Conservation (phyloP, 352 stramenopile genomes). For the Globisporangium spiculum region DNA sequence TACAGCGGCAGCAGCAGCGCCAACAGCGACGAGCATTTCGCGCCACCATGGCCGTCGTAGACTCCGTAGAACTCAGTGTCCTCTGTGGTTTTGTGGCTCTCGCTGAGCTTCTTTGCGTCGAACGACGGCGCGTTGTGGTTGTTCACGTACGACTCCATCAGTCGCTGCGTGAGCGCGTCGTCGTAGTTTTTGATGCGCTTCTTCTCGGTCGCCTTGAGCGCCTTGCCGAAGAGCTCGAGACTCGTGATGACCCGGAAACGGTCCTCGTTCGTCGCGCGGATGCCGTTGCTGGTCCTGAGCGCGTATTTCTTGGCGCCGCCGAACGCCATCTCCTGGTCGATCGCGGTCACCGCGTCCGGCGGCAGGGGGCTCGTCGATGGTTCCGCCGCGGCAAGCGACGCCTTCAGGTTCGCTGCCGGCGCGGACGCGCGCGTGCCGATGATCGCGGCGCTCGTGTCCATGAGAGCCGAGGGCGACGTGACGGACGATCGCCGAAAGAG, state of each 20-base stretch:
- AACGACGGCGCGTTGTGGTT: constrained; percentile 37
- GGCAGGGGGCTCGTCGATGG: neutral
- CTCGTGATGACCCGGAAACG: constrained; percentile 66
- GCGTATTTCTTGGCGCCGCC: constrained; percentile 41
- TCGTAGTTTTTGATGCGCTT: constrained; percentile 21
- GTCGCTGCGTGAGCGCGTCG: constrained; percentile 28
- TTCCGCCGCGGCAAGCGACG: constrained; percentile 7
- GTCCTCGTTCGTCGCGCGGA: constrained; percentile 61
- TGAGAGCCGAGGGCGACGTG: constrained; percentile 21
- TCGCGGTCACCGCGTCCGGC: constrained; percentile 16
- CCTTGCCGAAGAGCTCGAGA: constrained; percentile 56
- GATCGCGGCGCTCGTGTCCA: constrained; percentile 10
- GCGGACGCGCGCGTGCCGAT: neutral
- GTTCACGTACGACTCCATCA: constrained; percentile 51
- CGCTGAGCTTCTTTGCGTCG: constrained; percentile 34
- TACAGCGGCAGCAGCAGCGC: constrained; percentile 70
- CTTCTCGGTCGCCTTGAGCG: constrained; percentile 42
- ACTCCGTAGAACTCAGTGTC: constrained; percentile 69
- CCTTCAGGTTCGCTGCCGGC: neutral
- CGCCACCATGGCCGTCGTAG: constrained; percentile 77
- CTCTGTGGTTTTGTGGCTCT: constrained; percentile 21
- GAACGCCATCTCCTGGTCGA: constrained; percentile 62
- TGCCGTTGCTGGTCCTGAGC: constrained; percentile 42
- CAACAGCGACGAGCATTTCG: constrained; percentile 52
- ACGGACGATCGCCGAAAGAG: constrained; percentile 50